Evolutionary conservation across 1,139 yeast species (phyloP).

Genomic region (Lodderomyces theae): DNA sequence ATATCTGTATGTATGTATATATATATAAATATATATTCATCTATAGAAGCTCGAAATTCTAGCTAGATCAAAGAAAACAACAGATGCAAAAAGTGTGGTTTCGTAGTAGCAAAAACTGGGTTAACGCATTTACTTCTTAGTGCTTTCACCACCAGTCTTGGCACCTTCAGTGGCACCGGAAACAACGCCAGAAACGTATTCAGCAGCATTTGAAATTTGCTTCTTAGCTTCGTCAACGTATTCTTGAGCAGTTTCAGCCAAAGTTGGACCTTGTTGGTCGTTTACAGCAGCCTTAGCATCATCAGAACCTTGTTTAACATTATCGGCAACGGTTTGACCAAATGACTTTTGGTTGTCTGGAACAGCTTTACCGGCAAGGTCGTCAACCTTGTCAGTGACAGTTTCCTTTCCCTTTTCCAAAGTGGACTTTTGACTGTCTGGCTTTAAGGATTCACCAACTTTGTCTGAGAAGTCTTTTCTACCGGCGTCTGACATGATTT

Average conservation of each 20-base stretch:
- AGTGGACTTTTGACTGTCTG: conserved; percentile 67
- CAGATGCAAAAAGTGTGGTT: too few relatives aligned
- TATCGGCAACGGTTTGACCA: conserved; percentile 65
- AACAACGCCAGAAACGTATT: conserved; percentile 55
- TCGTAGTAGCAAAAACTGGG: too few relatives aligned
- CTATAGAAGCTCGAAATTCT: too few relatives aligned
- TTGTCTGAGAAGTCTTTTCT: conserved; percentile 77
- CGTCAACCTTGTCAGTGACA: conserved; percentile 65
- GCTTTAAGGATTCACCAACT: conserved; percentile 63
- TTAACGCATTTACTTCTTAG: conserved; percentile 21
- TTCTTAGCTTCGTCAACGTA: conserved; percentile 64
- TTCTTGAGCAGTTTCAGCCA: conserved; percentile 56
- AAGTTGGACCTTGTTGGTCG: conserved; percentile 24
- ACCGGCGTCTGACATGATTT: conserved; percentile 68
- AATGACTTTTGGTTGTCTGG: conserved; percentile 69
- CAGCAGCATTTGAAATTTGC: conserved; percentile 58
- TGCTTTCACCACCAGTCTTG: conserved; percentile 40
- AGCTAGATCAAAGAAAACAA: too few relatives aligned
- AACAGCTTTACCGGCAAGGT: conserved; percentile 53
- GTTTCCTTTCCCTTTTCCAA: conserved; percentile 69
- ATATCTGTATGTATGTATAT: too few relatives aligned
- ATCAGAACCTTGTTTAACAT: conserved; percentile 46
- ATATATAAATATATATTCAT: too few relatives aligned
- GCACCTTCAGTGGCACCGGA: conserved; percentile 64
- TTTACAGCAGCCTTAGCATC: conserved; percentile 40